Evolutionary conservation across 345 rosid genomes (phyloP).

Genomic region (Rhodomyrtus tomentosa): DNA sequence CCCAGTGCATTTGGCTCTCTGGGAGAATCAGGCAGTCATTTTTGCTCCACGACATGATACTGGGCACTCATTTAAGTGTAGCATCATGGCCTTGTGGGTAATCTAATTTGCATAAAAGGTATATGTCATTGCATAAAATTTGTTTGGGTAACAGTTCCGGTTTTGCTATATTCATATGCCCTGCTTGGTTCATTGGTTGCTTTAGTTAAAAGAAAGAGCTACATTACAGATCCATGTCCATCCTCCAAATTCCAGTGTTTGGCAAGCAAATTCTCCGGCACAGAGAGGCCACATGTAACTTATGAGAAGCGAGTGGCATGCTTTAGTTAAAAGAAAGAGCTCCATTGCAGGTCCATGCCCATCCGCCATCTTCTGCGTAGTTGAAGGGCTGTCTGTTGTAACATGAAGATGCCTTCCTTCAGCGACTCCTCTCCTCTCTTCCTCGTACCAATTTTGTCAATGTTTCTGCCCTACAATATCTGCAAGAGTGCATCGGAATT

Average conservation of each 20-base stretch:
- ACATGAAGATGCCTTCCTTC: not conserved
- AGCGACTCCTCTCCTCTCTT: not conserved
- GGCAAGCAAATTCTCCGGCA: not conserved
- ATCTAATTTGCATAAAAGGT: not conserved
- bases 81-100: not conserved
- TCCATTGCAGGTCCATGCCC: too few species aligned
- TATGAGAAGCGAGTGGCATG: not conserved
- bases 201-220: not conserved
- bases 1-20: not conserved
- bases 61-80: not conserved
- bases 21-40: not conserved
- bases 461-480: not conserved
- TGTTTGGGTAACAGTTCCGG: not conserved
- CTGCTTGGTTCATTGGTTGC: not conserved
- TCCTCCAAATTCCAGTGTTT: not conserved
- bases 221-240: not conserved
- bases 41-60: not conserved
- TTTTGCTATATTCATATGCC: not conserved
- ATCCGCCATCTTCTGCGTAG: not conserved
- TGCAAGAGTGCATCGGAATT: not conserved
- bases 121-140: not conserved
- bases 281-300: not conserved
- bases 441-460: not conserved
- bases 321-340: too few species aligned
- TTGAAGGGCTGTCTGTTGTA: not conserved